These are phyloP conservation scores for Metschnikowia baotianmanensis DNA, from an alignment of 805 yeast genomes.

Conservation along the genomic window DNA sequence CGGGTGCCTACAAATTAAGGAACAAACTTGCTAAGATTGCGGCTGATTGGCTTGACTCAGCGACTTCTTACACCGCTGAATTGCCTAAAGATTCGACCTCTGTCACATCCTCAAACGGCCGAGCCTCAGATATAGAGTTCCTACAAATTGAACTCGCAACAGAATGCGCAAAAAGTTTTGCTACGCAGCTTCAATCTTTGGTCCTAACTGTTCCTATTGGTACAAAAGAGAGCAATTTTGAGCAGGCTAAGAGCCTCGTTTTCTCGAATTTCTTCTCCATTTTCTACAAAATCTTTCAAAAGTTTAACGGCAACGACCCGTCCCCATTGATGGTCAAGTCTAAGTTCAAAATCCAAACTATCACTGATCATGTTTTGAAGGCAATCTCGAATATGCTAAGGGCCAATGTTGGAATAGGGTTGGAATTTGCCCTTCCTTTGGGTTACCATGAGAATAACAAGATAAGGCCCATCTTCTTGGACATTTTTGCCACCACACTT, in stretches of 20 bases:
- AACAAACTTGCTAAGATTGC: constrained; percentile 46
- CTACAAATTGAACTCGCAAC: constrained; percentile 58
- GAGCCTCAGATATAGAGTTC: constrained; percentile 40
- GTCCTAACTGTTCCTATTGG: constrained; percentile 61
- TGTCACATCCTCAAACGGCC: constrained; percentile 17
- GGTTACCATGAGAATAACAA: constrained; percentile 69
- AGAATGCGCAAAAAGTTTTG: constrained; percentile 60
- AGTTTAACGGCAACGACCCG: constrained; percentile 30
- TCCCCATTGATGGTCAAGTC: constrained; percentile 22
- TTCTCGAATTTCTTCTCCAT: constrained; percentile 69
- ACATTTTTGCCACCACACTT: constrained; percentile 69
- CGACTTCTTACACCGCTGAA: constrained; percentile 34
- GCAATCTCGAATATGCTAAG: constrained; percentile 68
- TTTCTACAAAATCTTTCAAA: constrained; percentile 54
- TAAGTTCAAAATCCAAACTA: constrained; percentile 52
- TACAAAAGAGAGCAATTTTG: constrained; percentile 49
- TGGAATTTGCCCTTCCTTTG: constrained; percentile 71
- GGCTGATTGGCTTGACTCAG: constrained; percentile 54
- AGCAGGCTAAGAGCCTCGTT: constrained; percentile 54
- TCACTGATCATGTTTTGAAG: constrained; percentile 62
- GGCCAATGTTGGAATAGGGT: constrained; percentile 73
- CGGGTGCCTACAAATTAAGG: constrained; percentile 47
- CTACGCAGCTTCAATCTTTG: constrained; percentile 52
- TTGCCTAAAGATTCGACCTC: not conserved
- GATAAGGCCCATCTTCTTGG: constrained; percentile 69